These are phyloP conservation scores for Cercophora newfieldiana DNA, from an alignment of 495 filamentous ascomycete species.

Conservation along the genomic window DNA sequence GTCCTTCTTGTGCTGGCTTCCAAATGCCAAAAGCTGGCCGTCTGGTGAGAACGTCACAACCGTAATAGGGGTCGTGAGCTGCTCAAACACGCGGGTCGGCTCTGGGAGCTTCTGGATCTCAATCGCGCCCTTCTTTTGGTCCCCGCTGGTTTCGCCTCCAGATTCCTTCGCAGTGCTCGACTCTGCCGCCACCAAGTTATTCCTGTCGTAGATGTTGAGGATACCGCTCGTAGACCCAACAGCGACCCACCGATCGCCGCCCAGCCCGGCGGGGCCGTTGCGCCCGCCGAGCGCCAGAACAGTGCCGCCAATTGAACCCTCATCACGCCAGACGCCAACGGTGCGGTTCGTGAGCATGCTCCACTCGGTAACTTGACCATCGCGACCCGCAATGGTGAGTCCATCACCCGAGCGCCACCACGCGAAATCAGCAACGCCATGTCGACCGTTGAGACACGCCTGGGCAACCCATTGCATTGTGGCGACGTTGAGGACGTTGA, in stretches of 20 bases:
- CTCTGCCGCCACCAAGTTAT: constrained; percentile 49
- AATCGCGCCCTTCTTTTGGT: constrained; percentile 39
- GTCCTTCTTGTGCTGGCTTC: constrained; percentile 82
- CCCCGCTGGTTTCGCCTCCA: constrained; percentile 17
- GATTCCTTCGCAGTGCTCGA: constrained; percentile 33
- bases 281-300: constrained; percentile 74
- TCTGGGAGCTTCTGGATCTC: constrained; percentile 63
- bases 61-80: constrained; percentile 81
- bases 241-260: constrained; percentile 85
- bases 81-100: constrained; percentile 71
- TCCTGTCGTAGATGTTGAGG: constrained; percentile 89
- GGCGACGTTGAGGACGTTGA: constrained; percentile 80
- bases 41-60: constrained; percentile 79
- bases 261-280: constrained; percentile 58
- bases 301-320: constrained; percentile 84
- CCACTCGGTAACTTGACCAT: constrained; percentile 93
- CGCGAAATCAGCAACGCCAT: constrained; percentile 81
- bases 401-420: constrained; percentile 86
- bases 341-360: constrained; percentile 63
- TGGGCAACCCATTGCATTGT: constrained; percentile 87
- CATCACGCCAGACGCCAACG: constrained; percentile 82
- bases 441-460: constrained; percentile 76
- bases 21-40: constrained; percentile 84
- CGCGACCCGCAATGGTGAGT: constrained; percentile 75
- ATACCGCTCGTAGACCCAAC: constrained; percentile 83